These are phyloP conservation scores for Melastoma malabathricum DNA, from an alignment of 345 rosid genomes.

Conservation along the genomic window DNA sequence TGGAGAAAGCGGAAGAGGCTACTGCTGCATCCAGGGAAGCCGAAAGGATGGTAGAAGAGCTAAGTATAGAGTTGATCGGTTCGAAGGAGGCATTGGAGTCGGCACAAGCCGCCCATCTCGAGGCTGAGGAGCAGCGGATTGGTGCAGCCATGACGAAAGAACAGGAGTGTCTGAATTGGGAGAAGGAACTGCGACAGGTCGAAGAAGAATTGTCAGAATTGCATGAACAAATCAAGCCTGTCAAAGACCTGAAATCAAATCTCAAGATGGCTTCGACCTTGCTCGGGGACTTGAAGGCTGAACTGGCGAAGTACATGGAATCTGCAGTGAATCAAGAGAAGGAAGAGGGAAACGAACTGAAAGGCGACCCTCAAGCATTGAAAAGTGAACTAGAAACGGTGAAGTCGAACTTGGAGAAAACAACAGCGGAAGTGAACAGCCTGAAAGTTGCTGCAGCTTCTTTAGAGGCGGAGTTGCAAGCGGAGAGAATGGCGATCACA, in stretches of 20 bases:
- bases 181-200: constrained; percentile 70
- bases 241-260: constrained; percentile 62
- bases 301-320: constrained; percentile 64
- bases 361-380: constrained; percentile 46
- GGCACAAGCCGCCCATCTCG: constrained; percentile 85
- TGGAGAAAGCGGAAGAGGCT: constrained; percentile 61
- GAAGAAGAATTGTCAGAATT: constrained; percentile 75
- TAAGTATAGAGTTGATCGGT: constrained; percentile 74
- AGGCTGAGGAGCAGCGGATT: constrained; percentile 81
- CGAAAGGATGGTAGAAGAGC: constrained; percentile 82
- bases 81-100: constrained; percentile 70
- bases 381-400: constrained; percentile 74
- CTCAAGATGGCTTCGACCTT: constrained; percentile 52
- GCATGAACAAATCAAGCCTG: constrained; percentile 48
- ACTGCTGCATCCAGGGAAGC: constrained; percentile 60
- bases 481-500: constrained; percentile 45
- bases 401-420: constrained; percentile 63
- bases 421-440: constrained; percentile 50
- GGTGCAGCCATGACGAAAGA: constrained; percentile 77
- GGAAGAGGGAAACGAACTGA: constrained; percentile 25
- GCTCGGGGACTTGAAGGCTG: constrained; percentile 68
- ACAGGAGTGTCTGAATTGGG: constrained; percentile 73
- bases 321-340: constrained; percentile 34
- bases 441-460: constrained; percentile 59
- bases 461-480: constrained; percentile 52